Evolutionary conservation across 2,329 filamentous ascomycete genomes (phyloP).

Genomic region (Neonectria neomacrospora): DNA sequence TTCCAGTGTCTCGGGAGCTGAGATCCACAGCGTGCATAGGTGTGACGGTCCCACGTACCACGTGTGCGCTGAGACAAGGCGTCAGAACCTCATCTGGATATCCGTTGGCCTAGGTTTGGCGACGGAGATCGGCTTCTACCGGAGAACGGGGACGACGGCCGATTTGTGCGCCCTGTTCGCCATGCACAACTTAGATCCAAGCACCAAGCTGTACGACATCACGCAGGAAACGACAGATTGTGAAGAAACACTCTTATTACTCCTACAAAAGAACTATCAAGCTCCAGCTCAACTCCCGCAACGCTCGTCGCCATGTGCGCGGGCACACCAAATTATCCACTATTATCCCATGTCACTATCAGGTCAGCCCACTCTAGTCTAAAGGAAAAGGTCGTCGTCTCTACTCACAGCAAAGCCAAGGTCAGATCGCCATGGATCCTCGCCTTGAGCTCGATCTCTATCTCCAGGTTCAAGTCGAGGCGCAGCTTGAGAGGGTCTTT

Average conservation of each 20-base stretch:
- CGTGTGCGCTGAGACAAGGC: not conserved
- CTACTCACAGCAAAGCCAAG: constrained; percentile 71
- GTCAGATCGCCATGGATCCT: constrained; percentile 87
- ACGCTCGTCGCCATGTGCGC: not conserved
- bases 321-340: constrained; percentile 31
- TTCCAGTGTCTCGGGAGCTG: not conserved
- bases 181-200: not conserved
- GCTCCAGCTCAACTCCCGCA: not conserved
- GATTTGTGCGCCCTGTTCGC: not conserved
- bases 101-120: not conserved
- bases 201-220: not conserved
- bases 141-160: not conserved
- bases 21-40: not conserved
- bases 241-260: not conserved
- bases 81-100: not conserved
- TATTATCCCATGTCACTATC: constrained; percentile 42
- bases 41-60: not conserved
- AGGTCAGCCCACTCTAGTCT: constrained; percentile 31
- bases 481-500: constrained; percentile 68
- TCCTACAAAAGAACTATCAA: not conserved
- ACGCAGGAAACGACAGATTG: not conserved
- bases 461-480: constrained; percentile 82
- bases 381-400: not conserved
- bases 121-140: not conserved
- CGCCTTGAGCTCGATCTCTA: constrained; percentile 87